These are phyloP conservation scores for Verticillium klebahnii DNA, from an alignment of 2,329 filamentous ascomycete species.

Conservation along the genomic window DNA sequence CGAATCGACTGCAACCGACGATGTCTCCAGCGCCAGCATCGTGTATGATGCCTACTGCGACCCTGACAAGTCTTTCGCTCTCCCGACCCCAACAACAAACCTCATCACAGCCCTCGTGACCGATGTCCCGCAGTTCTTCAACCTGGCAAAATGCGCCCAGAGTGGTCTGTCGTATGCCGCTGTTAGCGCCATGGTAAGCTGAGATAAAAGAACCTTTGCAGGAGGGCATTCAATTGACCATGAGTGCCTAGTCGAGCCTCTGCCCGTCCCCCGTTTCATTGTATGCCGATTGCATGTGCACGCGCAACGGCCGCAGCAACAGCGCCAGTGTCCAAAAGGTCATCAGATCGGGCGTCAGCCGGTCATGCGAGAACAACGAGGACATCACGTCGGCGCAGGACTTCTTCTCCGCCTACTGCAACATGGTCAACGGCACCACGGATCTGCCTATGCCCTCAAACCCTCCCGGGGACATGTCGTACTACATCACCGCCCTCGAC, in stretches of 20 bases:
- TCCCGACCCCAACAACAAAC: constrained; percentile 35
- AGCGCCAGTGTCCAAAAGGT: constrained; percentile 1
- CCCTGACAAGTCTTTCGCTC: constrained; percentile 31
- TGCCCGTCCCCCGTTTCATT: constrained; percentile 20
- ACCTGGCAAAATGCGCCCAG: constrained; percentile 39
- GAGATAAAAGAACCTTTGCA: neutral
- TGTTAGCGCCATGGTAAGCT: constrained; percentile 27
- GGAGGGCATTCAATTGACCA: too few species aligned
- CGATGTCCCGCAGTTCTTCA: constrained; percentile 37
- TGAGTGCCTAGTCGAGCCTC: too few species aligned
- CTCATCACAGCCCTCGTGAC: constrained; percentile 43
- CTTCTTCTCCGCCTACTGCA: constrained; percentile 49
- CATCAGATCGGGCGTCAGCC: constrained; percentile 37
- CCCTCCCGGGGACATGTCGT: constrained; percentile 51
- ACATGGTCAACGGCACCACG: constrained; percentile 42
- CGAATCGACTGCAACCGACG: constrained; percentile 40
- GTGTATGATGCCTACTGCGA: constrained; percentile 45
- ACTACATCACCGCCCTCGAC: constrained; percentile 48
- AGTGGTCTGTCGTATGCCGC: constrained; percentile 28
- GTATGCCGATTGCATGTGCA: constrained; percentile 47
- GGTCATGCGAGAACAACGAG: constrained; percentile 40
- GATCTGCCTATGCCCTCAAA: constrained; percentile 38
- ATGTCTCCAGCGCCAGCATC: constrained; percentile 39
- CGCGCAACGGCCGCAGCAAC: constrained; percentile 43
- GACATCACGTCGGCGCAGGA: constrained; percentile 43